Conservation (phyloP, 768 basidiomycete species). For the Gloeostereum incarnatum region DNA sequence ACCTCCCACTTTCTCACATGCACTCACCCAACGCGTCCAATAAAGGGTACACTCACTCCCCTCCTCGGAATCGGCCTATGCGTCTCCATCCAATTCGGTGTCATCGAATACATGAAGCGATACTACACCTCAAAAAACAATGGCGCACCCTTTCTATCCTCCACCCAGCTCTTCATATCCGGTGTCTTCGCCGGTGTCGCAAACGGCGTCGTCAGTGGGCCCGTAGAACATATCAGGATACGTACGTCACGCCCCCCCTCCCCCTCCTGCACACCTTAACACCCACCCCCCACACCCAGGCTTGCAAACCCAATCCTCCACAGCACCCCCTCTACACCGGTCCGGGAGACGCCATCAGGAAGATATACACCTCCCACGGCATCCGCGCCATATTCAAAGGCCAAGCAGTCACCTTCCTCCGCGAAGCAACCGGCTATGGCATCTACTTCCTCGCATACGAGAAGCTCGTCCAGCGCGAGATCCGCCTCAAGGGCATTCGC, state of each 20-base stretch:
- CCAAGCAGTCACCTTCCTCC: slow-evolving; percentile 78
- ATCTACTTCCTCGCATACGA: slow-evolving; percentile 92
- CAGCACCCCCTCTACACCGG: slow-evolving; percentile 71
- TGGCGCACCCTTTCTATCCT: slow-evolving; percentile 50
- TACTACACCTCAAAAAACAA: slow-evolving; percentile 61
- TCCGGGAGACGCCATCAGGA: slow-evolving; percentile 81
- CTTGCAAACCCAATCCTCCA: slow-evolving; percentile 82
- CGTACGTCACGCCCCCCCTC: slow-evolving; percentile 38
- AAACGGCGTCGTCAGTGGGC: slow-evolving; percentile 90
- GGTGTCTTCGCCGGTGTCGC: slow-evolving; percentile 84
- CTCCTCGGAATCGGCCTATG: slow-evolving; percentile 89
- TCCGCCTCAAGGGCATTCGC: slow-evolving; percentile 58
- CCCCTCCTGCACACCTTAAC: slow-evolving; percentile 2
- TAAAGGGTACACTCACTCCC: slow-evolving; percentile 82
- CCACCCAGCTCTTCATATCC: slow-evolving; percentile 59
- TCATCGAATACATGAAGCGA: slow-evolving; percentile 79
- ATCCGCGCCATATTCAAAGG: slow-evolving; percentile 88
- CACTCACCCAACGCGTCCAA: slow-evolving; percentile 4
- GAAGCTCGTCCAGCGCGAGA: slow-evolving; percentile 81
- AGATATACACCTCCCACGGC: slow-evolving; percentile 70
- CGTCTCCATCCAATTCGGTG: slow-evolving; percentile 94
- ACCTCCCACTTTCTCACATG: not conserved
- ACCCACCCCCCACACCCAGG: slow-evolving; percentile 41
- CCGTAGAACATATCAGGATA: slow-evolving; percentile 97
- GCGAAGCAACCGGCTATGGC: slow-evolving; percentile 78